Evolutionary conservation across 1,284 basidiomycete genomes (phyloP), one percentile per base, ranked within the genome.

Genomic region (Ustilago tritici): DNA sequence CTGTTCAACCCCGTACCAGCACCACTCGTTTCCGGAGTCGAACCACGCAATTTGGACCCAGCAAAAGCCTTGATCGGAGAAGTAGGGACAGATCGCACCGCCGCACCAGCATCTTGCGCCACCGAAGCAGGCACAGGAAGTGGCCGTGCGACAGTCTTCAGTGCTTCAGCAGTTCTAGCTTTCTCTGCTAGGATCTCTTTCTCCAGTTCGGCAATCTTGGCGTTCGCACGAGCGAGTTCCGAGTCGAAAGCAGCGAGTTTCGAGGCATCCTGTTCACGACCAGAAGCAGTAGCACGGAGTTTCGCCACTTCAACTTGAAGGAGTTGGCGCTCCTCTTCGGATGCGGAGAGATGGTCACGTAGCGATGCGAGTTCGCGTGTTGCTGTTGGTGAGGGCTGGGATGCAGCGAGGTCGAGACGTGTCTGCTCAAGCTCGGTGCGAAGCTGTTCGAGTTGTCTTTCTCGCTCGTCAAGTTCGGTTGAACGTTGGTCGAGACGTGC

Each of bases 281-380:
- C 67, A 0, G 65, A 53, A 0, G 57, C 65, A 12, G 61, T 55
- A 12, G 73, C 73, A 4, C 67, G 56, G 3, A 54, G 40, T 36
- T 77, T 66, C 32, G 76, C 68, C 12, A 68, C 32, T 32, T 70
- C 61, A 36, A 76, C 43, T 34, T 69, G 63, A 55, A 66, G 56
- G 1, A 15, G 8, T 15, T 63, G 65, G 4, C 61, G 61, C 28
- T 72, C 75, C n/a, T 72, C 65, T 31, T 66, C 56, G n/a, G 66
- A 69, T n/a, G 58, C 41, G 7, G 61, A 54, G 3, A 72, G 61
- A 17, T 66, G 64, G 60, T 65, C 63, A 15, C 61, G 53, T 36
- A 77, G 54, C n/a, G 69, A 47, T 8, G 56, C 54, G 32, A 76
- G 59, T 52, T 72, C 61, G 41, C 57, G 54, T 11, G 10, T 47